Conservation (phyloP, 257 asterid genomes). For the Leptodermis oblonga region DNA sequence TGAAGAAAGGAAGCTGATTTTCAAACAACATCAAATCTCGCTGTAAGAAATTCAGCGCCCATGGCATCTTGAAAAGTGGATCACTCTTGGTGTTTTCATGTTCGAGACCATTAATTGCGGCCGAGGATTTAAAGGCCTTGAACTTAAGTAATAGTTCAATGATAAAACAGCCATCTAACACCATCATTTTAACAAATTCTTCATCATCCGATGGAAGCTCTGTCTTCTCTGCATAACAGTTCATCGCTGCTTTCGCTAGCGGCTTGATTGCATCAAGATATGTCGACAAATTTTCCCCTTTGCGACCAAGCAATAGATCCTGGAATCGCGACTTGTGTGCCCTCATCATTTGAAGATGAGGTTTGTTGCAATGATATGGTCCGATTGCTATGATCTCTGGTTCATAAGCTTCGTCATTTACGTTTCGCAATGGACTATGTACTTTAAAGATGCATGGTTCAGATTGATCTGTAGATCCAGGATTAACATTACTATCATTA, state of each 20-base stretch:
- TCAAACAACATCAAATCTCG: slow-evolving; percentile 32
- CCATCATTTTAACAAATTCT: slow-evolving; percentile 32
- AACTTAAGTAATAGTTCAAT: slow-evolving; percentile 21
- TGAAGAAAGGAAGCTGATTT: slow-evolving; percentile 23
- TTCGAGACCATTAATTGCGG: too few species aligned
- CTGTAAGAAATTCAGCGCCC: slow-evolving; percentile 28
- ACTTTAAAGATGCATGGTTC: slow-evolving; percentile 32
- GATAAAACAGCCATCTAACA: slow-evolving; percentile 42
- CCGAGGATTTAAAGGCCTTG: too few species aligned
- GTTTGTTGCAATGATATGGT: slow-evolving; percentile 31
- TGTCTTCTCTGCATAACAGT: slow-evolving; percentile 25
- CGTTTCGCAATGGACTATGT: slow-evolving; percentile 11
- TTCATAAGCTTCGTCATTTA: slow-evolving; percentile 31
- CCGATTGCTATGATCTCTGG: slow-evolving; percentile 35
- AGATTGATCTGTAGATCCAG: too few species aligned
- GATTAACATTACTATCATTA: too few species aligned
- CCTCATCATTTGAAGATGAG: slow-evolving; percentile 22
- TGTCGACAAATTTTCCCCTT: background rate
- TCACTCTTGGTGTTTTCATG: slow-evolving; percentile 19
- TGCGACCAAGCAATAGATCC: slow-evolving; percentile 15
- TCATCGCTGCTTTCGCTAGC: slow-evolving; percentile 10
- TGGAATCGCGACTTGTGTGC: slow-evolving; percentile 30
- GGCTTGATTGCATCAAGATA: slow-evolving; percentile 5
- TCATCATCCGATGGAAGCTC: slow-evolving; percentile 1
- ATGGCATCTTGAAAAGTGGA: slow-evolving; percentile 15